A percentile compares a stretch with the other conserved stretches of the same genome.
These are phyloP conservation scores for Syzygium jambos DNA, from an alignment of 345 rosid species.

Conservation along the genomic window DNA sequence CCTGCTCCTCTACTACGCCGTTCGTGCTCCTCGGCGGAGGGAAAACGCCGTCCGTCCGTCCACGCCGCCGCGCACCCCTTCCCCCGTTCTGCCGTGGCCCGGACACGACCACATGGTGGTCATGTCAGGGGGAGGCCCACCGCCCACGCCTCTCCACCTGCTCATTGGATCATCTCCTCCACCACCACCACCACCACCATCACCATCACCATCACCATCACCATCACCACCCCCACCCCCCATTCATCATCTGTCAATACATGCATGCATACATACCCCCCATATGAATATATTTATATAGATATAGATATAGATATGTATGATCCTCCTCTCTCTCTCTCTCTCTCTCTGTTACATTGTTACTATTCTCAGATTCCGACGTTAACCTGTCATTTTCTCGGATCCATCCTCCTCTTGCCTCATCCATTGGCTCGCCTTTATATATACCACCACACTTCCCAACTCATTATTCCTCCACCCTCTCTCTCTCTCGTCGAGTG, in stretches of 20 bases:
- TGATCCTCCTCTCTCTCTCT: not conserved
- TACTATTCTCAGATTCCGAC: not conserved
- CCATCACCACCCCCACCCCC: too few species aligned
- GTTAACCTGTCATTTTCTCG: not conserved
- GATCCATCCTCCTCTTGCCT: not conserved
- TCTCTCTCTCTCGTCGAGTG: not conserved
- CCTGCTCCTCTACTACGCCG: not conserved
- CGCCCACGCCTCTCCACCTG: slow-evolving; percentile 7
- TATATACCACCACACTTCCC: not conserved
- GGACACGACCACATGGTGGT: slow-evolving; percentile 50
- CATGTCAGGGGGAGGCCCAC: slow-evolving; percentile 35
- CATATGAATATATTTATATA: too few species aligned
- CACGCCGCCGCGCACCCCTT: not conserved
- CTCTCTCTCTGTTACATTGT: not conserved
- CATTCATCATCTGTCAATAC: not conserved
- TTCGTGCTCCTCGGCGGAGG: not conserved
- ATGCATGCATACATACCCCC: rapidly evolving
- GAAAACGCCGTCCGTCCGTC: not conserved
- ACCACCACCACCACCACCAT: not conserved
- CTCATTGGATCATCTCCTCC: not conserved
- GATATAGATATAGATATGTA: too few species aligned
- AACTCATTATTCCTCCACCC: not conserved
- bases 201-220: not conserved
- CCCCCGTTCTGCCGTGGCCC: not conserved
- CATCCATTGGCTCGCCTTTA: not conserved